Percentiles rank a stretch among this genome's conserved stretches.
phyloP scores from a whole-genome alignment of 2,329 filamentous ascomycete species.

The Ophiostoma sp. region DNA sequence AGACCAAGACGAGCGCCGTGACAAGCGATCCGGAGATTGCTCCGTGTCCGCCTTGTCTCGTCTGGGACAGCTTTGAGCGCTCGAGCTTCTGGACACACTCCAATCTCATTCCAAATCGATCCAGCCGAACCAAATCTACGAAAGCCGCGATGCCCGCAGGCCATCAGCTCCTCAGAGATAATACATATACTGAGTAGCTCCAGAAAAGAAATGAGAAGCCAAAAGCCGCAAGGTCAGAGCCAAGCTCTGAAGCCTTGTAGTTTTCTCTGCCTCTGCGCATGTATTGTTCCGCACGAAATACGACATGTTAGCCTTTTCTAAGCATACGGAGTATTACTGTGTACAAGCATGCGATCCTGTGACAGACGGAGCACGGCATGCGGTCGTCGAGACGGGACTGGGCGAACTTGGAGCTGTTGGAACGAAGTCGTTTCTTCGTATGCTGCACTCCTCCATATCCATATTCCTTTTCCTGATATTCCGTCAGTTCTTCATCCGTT shows the following conservation, averaged over 20 bases:
- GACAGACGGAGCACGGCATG: constrained; percentile 1
- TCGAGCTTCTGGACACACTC: not conserved
- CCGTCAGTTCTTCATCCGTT: not conserved
- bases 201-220: not conserved
- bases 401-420: not conserved
- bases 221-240: not conserved
- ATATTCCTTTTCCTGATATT: not conserved
- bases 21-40: constrained; percentile 14
- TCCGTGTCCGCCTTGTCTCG: not conserved
- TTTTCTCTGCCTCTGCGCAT: not conserved
- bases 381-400: not conserved
- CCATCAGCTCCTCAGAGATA: not conserved
- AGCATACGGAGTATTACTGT: not conserved
- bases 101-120: not conserved
- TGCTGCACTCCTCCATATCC: not conserved
- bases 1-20: not conserved
- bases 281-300: not conserved
- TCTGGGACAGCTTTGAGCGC: not conserved
- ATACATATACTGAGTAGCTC: no score
- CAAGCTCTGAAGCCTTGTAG: not conserved
- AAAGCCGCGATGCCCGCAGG: not conserved
- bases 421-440: not conserved
- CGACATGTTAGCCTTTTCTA: not conserved
- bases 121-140: not conserved
- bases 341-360: not conserved